Base-by-base conservation (phyloP, 192 early-diverging fungal species). In the Coemansia sp. region DNA sequence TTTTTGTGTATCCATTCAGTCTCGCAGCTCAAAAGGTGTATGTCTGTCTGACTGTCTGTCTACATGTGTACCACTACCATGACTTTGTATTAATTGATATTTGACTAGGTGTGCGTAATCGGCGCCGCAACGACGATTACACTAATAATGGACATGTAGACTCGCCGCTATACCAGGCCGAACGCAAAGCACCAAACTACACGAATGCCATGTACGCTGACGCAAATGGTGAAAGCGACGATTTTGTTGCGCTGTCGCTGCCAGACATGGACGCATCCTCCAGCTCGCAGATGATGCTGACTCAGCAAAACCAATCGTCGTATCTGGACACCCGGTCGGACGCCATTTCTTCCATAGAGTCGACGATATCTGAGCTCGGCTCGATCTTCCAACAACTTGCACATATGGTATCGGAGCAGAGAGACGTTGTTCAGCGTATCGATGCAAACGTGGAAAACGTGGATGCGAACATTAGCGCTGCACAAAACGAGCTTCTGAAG, bases 301-400 rank as follows among this genome's bases (percentile, higher is more conserved):
- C 87, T 33, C 66, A 85, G 63, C 78, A 88, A 41, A 61, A 79
- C 70, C 83, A 91, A 81, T 88, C 89, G 56, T 86, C 89, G 59
- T 94, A 95, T 73, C 84, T 99, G 43, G 92, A 98, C 63, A 89
- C 87, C 64, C 88, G 97, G 41, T 87, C 90, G 5, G 89, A 90
- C 17, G 95, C 96, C 0, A 96, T 98, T 63, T 92, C 93, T 67
- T 92, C 92, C 8, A 98, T 99, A 67, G 96, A 99, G 74, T 88
- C 89, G 10, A 99, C 97, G 5, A 96, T 99, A 62, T 91, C 95
- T 0, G 97, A 99, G 68, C 87, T 98, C 17, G 93, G 93, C 5
- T 87, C 88, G 62, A 92, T 96, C 35, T 96, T 94, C 71, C 88
- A 88, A 61, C 89, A 94, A 66, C 86, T 96, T 64, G 91, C 92